Base-by-base conservation (phyloP, 129 eudicot genomes). In the Flaveria brownii region DNA sequence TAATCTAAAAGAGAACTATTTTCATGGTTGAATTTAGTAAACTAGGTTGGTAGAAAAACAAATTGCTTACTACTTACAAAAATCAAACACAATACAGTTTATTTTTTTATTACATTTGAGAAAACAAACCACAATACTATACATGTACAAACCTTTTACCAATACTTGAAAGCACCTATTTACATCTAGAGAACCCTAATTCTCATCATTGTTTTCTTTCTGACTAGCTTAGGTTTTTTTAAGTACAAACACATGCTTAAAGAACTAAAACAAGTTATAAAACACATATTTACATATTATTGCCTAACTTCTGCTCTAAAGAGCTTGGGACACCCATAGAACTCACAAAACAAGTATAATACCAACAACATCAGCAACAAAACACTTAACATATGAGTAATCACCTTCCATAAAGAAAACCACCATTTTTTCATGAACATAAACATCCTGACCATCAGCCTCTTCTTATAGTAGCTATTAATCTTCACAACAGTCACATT, bases 301-400 rank as follows among this genome's bases (percentile, higher is more conserved):
- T 54, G 46, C 49, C 72, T 60, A 70, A 51, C 20, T 59, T 63
- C 54, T 52, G 17, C 54, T 1, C 78, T 79, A 9, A 82, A 46
- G 41, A 82, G 33, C 51, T 56, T 81, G 17, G 82, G 71, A 73
- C 93, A 85, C 1, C 80, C 83, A 65, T 79, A 88, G 49, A 82
- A 82, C 55, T 77, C 25, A n/a, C 94, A 88, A 69, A 86, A 78
- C 16, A 85, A 75, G 39, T 86, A 77, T 20, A 86, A 26, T 14
- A 55, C 15, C 62, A 86, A 51, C 66, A 84, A 20, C 69, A 80
- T 0, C 55, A 88, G 0, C 73, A 84, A 4, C 66, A 86, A 2
- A 39, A 78, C 47, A 0, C 80, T 23, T 14, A 82, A 61, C 69
- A 84, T 2, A 42, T 81, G 22, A 9, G 60, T 70, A 2, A 84